Evolutionary conservation across 2,329 filamentous ascomycete species (phyloP).

Genomic region (Aspergillus alliaceus): DNA sequence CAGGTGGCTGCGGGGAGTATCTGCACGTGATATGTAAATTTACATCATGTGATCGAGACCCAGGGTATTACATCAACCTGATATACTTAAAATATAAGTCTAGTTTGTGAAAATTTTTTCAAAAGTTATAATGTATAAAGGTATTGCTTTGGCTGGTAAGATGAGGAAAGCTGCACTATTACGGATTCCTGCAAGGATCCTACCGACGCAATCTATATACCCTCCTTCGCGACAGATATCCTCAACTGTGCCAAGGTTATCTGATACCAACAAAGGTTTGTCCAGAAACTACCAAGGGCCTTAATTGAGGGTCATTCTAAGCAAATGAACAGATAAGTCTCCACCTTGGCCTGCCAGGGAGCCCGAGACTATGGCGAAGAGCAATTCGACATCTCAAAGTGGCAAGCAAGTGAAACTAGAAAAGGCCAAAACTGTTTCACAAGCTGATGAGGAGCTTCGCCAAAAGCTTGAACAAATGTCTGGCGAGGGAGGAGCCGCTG

Average conservation of each 20-base stretch:
- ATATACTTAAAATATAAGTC: neutral
- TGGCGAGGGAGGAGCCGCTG: constrained; percentile 69
- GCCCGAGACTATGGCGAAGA: neutral
- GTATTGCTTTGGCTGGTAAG: neutral
- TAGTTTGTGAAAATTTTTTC: neutral
- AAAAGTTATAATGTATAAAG: neutral
- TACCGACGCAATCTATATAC: neutral
- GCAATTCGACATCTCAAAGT: constrained; percentile 3
- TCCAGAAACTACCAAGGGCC: neutral
- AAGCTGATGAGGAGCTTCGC: constrained; percentile 67
- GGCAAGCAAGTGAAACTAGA: constrained; percentile 13
- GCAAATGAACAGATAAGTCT: neutral
- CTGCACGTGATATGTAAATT: constrained; percentile 16
- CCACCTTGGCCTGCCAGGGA: neutral
- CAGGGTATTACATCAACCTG: constrained; percentile 5
- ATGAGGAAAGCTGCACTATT: neutral
- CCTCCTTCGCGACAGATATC: neutral
- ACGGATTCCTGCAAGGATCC: neutral
- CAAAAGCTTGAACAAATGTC: constrained; percentile 65
- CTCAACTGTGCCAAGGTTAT: neutral
- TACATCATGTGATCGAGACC: neutral
- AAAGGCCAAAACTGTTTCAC: constrained; percentile 56
- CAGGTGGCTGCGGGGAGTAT: neutral
- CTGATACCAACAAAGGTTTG: constrained; percentile 4
- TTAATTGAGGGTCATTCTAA: neutral